phyloP scores from a whole-genome alignment of 805 yeast species.

The Ogataea philodendri region DNA sequence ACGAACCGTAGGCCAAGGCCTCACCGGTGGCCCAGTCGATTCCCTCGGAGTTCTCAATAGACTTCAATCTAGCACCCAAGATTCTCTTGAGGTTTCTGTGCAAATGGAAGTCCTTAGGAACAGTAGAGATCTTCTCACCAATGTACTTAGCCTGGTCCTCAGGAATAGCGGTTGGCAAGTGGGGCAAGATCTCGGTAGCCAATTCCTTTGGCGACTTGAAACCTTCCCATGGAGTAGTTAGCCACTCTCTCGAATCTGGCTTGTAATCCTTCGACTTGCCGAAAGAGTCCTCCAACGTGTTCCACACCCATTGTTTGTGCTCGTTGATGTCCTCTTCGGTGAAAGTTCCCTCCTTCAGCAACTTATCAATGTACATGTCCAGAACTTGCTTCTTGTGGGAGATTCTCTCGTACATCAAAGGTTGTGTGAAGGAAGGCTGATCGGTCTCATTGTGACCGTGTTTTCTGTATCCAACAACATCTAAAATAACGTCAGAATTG shows the following conservation, averaged over 20 bases:
- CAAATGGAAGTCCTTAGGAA: constrained; percentile 84
- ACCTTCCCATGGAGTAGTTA: constrained; percentile 98
- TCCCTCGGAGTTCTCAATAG: constrained; percentile 81
- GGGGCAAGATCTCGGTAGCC: constrained; percentile 93
- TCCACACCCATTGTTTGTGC: constrained; percentile 98
- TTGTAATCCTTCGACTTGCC: constrained; percentile 82
- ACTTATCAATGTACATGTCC: constrained; percentile 78
- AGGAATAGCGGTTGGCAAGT: constrained; percentile 89
- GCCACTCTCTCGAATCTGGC: constrained; percentile 95
- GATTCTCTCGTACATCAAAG: constrained; percentile 91
- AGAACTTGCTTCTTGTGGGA: constrained; percentile 86
- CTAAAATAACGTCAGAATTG: constrained; percentile 95
- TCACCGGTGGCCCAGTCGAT: constrained; percentile 99
- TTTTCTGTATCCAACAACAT: constrained; percentile 97
- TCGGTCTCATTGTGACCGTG: constrained; percentile 99
- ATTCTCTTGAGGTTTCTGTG: constrained; percentile 97
- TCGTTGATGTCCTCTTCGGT: constrained; percentile 87
- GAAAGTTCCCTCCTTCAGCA: constrained; percentile 84
- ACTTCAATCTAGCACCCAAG: constrained; percentile 79
- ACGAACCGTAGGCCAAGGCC: constrained; percentile 94
- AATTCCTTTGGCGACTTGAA: constrained; percentile 97
- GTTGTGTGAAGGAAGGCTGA: constrained; percentile 98
- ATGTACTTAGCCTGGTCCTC: constrained; percentile 69
- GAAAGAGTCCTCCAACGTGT: constrained; percentile 85
- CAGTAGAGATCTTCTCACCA: constrained; percentile 74